Evolutionary conservation across 768 basidiomycete genomes (phyloP).

Genomic region (Dentipellis sp.): DNA sequence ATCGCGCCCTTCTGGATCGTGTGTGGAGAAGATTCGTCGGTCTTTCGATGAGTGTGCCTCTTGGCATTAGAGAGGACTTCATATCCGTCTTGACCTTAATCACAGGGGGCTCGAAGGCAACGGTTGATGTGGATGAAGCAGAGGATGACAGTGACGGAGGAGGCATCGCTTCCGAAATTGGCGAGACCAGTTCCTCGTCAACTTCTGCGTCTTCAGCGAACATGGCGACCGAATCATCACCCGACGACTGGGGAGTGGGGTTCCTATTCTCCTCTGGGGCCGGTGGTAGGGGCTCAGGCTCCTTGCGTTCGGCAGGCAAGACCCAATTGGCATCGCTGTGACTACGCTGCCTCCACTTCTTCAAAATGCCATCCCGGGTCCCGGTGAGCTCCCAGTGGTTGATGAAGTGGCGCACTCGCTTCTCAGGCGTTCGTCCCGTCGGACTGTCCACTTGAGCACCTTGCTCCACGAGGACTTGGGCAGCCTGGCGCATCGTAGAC

Average conservation of each 20-base stretch:
- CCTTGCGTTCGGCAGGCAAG: not conserved
- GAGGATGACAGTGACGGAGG: slow-evolving; percentile 4
- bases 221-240: not conserved
- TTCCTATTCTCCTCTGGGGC: not conserved
- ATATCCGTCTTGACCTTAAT: slow-evolving; percentile 15
- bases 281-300: not conserved
- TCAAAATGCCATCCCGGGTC: slow-evolving; percentile 50
- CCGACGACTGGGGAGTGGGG: not conserved
- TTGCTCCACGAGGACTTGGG: slow-evolving; percentile 41
- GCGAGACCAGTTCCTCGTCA: not conserved
- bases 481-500: slow-evolving; percentile 38
- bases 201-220: not conserved
- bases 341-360: slow-evolving; percentile 29
- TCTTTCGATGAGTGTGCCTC: slow-evolving; percentile 25
- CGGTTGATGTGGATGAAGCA: slow-evolving; percentile 9
- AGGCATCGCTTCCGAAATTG: not conserved
- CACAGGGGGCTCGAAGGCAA: slow-evolving; percentile 13
- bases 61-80: slow-evolving; percentile 5
- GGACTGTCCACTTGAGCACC: slow-evolving; percentile 55
- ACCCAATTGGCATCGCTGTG: not conserved
- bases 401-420: slow-evolving; percentile 60
- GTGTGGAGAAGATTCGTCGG: slow-evolving; percentile 23
- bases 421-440: slow-evolving; percentile 70
- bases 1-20: too few species aligned
- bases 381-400: slow-evolving; percentile 68